Base-by-base conservation (phyloP, 108 stramenopile species). In the Schizochytrium sp. region DNA sequence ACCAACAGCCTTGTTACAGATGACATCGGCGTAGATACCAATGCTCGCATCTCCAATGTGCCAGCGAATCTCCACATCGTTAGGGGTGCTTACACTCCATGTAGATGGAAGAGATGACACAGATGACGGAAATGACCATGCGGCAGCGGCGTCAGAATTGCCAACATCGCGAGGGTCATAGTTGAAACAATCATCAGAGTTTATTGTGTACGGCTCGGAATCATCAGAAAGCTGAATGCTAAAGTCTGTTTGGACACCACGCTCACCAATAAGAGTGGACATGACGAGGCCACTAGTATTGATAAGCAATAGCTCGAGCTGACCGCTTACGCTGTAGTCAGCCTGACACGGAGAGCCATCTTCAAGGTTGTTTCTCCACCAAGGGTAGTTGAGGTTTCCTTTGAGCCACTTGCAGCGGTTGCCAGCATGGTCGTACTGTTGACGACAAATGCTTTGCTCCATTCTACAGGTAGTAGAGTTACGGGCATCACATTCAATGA, bases 361-460 rank as follows among this genome's bases (percentile, higher is more conserved):
- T 15, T 69, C 64, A 44, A 69, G 64, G 64, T 69, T 69, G 64
- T 8, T 28, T 38, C 42, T 69, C 59, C 59, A 60, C 59, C 59
- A 38, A 13, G 72, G 40, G 2, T 41, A 41, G 72, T 38, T 72
- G 72, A 44, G 28, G 2, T 83, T 83, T 0, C 15, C 28, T 3
- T 83, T 83, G 76, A 83, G 76, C 76, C 76, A 83, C 50, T 55
- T 83, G 76, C 76, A 83, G 2, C 53, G 76, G 76, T 83, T 83
- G 47, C 76, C 76, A 40, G 76, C 76, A 2, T 83, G 76, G 40
- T 83, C 76, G 2, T 55, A 83, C 76, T 83, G 76, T 38, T 49
- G 47, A n/a, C 50, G 50, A 3, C 76, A 83, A 3, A 83, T 83
- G 53, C 55, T 53, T 28, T 83, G 50, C 47, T 83, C 45, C 50